These are phyloP conservation scores for Diaporthe sp. DNA, from an alignment of 2,329 filamentous ascomycete genomes.

Conservation along the genomic window DNA sequence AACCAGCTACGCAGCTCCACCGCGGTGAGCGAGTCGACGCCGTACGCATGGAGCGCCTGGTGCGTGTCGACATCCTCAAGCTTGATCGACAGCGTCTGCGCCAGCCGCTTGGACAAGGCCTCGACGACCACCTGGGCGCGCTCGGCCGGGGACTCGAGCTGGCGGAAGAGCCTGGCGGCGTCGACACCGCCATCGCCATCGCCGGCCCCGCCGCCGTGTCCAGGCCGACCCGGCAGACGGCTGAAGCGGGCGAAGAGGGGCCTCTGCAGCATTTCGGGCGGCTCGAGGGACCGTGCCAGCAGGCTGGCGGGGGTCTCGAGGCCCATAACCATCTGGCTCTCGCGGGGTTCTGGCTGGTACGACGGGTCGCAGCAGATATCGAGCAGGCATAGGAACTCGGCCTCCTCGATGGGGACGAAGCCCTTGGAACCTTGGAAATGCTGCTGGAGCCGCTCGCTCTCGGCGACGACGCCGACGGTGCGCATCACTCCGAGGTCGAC, in stretches of 20 bases:
- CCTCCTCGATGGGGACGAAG: constrained; percentile 44
- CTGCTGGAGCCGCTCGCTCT: constrained; percentile 38
- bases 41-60: constrained; percentile 51
- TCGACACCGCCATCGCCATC: not conserved
- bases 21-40: constrained; percentile 59
- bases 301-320: constrained; percentile 43
- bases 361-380: constrained; percentile 41
- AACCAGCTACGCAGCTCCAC: constrained; percentile 61
- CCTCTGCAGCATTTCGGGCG: constrained; percentile 34
- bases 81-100: constrained; percentile 51
- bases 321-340: constrained; percentile 42
- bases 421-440: constrained; percentile 34
- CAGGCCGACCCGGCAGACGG: not conserved
- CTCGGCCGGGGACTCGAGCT: constrained; percentile 17
- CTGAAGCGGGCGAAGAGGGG: constrained; percentile 39
- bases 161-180: constrained; percentile 39
- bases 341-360: not conserved
- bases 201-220: not conserved
- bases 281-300: constrained; percentile 31
- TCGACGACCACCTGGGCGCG: constrained; percentile 42
- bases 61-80: constrained; percentile 48
- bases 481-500: constrained; percentile 47
- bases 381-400: constrained; percentile 46
- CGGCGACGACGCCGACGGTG: constrained; percentile 45
- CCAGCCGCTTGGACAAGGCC: constrained; percentile 49